Base-by-base conservation (phyloP, 2,329 filamentous ascomycete genomes). In the Cryphonectria radicalis region DNA sequence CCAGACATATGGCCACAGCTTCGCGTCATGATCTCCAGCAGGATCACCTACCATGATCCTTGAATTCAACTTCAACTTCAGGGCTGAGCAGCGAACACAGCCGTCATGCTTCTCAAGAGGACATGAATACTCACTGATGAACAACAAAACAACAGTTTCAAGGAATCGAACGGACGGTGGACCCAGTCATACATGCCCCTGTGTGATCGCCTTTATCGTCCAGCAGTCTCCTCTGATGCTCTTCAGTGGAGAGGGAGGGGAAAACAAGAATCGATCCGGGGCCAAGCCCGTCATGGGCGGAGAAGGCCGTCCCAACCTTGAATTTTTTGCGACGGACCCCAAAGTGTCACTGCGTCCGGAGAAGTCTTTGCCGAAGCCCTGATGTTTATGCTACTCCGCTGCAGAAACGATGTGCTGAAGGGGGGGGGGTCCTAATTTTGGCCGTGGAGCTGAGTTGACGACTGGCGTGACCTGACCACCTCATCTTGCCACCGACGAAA, bases 401-500 rank as follows among this genome's bases (percentile, higher is more conserved):
- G 10, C 42, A 53, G 64, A 50, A 50, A 59, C 62, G 64, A 55
- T 57, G 37, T 40, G 40, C n/a, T 46, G 62, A 43, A n/a, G 11
- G 62, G 14, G n/a, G 40, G 13, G 62, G 14, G n/a, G 13, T 42
- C 62, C 64, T 70, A 62, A 63, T 70, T 67, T 46, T 60, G 42
- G 57, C 57, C 40, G 42, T 28, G 42, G 42, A 25, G 40, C 69
- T 70, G 69, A 70, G 66, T 68, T 60, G 50, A 63, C 59, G 28
- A 32, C 50, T 22, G 35, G 10, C 14, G 63, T 46, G 64, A n/a
- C 55, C 55, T 43, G 42, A 66, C 40, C 28, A 46, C 32, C n/a
- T 40, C n/a, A n/a, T 25, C 25, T n/a, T 32, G 43, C 35, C 17
- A 40, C 46, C 43, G 60, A 67, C 32, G 59, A 42, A 46, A 46